Percentiles rank a stretch among this genome's conserved stretches.
Conservation (phyloP, 352 stramenopile genomes). For the Phytophthora europaea region DNA sequence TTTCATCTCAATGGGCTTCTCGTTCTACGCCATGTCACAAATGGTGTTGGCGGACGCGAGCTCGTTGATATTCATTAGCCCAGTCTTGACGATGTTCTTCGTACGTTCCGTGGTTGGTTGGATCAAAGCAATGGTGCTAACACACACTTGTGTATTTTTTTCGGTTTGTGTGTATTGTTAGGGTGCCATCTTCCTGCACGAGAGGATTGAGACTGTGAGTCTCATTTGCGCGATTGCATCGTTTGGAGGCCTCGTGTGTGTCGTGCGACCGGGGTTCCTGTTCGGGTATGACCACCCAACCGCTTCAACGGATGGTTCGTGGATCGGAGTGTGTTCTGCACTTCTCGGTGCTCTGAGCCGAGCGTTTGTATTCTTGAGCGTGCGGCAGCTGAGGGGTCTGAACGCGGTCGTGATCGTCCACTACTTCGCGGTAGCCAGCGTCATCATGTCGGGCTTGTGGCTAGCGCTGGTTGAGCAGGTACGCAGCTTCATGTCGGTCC, state of each 20-base stretch:
- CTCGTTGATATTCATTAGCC: slow-evolving; percentile 62
- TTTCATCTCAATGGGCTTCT: slow-evolving; percentile 74
- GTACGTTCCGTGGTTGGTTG: slow-evolving; percentile 8
- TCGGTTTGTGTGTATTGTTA: slow-evolving; percentile 6
- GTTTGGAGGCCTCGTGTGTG: slow-evolving; percentile 45
- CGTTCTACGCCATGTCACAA: slow-evolving; percentile 78
- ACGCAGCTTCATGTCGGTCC: not conserved
- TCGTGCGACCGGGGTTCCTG: slow-evolving; percentile 55
- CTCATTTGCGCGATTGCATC: slow-evolving; percentile 43
- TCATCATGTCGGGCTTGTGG: slow-evolving; percentile 48
- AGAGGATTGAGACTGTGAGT: slow-evolving; percentile 48
- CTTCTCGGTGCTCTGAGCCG: slow-evolving; percentile 56
- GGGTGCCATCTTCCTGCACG: slow-evolving; percentile 44
- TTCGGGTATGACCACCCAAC: slow-evolving; percentile 47
- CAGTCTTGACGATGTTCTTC: slow-evolving; percentile 38
- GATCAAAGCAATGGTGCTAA: not conserved
- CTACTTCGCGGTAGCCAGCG: slow-evolving; percentile 68
- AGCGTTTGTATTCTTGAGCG: slow-evolving; percentile 58
- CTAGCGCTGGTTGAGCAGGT: slow-evolving; percentile 57
- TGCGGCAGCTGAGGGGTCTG: slow-evolving; percentile 58
- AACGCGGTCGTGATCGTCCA: slow-evolving; percentile 63
- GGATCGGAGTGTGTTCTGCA: slow-evolving; percentile 43
- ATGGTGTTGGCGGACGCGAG: slow-evolving; percentile 83
- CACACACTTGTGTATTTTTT: not conserved
- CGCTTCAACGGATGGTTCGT: slow-evolving; percentile 30